Evolutionary conservation across 352 stramenopile species (phyloP).

Genomic region (Saprolegnia diclina): DNA sequence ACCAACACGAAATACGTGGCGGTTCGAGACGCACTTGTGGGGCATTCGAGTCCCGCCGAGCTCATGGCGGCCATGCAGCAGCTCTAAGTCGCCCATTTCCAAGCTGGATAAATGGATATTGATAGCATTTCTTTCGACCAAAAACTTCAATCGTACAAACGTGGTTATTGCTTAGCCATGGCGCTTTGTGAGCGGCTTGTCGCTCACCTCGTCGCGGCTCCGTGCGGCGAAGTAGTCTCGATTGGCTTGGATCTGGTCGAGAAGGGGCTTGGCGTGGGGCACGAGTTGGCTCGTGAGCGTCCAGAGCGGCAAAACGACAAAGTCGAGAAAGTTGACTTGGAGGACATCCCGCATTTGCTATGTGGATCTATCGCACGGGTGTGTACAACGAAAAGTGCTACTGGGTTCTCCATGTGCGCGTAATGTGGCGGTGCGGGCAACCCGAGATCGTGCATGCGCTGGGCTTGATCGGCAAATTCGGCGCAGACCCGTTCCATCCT

Average conservation of each 20-base stretch:
- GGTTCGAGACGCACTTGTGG: slow-evolving; percentile 17
- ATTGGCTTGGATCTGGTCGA: slow-evolving; percentile 50
- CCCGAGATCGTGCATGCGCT: slow-evolving; percentile 45
- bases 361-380: slow-evolving; percentile 31
- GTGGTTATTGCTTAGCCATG: no score
- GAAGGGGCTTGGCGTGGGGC: slow-evolving; percentile 40
- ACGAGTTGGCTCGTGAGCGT: slow-evolving; percentile 51
- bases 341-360: slow-evolving; percentile 27
- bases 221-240: slow-evolving; percentile 55
- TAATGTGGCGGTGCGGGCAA: slow-evolving; percentile 69
- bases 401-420: slow-evolving; percentile 58
- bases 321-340: slow-evolving; percentile 82
- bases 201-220: not conserved
- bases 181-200: not conserved
- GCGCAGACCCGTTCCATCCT: slow-evolving; percentile 63
- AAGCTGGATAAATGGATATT: slow-evolving; percentile 2
- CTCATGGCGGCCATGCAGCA: slow-evolving; percentile 28
- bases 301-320: slow-evolving; percentile 69
- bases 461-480: slow-evolving; percentile 75
- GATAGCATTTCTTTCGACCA: no score
- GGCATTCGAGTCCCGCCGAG: slow-evolving; percentile 22
- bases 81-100: slow-evolving; percentile 15
- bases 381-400: no score
- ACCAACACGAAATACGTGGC: slow-evolving; percentile 19
- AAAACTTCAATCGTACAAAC: no score